A percentile compares a stretch with the other conserved stretches of the same genome.
phyloP scores from a whole-genome alignment of 2,329 filamentous ascomycete species.

The Phialocephala sp. region DNA sequence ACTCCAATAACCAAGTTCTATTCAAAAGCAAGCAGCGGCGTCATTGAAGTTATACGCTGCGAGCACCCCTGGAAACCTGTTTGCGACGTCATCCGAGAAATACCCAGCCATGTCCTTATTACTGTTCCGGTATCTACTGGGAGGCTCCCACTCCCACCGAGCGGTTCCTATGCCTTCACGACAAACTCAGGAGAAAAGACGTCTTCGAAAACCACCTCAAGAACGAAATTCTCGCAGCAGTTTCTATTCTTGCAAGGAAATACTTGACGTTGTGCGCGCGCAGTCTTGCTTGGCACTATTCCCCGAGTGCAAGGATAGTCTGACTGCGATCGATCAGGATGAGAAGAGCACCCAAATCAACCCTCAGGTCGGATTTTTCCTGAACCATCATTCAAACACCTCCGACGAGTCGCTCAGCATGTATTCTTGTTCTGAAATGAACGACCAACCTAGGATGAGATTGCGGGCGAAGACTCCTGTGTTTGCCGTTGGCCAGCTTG shows the following conservation, averaged over 20 bases:
- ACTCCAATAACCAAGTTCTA: background rate
- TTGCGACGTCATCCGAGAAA: background rate
- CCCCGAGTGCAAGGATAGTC: constrained; percentile 12
- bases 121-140: constrained; percentile 5
- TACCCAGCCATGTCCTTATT: constrained; percentile 13
- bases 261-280: constrained; percentile 18
- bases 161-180: constrained; percentile 1
- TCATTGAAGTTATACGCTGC: constrained; percentile 7
- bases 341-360: constrained; percentile 4
- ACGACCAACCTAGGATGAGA: constrained; percentile 19
- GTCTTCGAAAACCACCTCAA: constrained; percentile 21
- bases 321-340: constrained; percentile 14
- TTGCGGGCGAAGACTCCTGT: constrained; percentile 39
- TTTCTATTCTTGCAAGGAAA: constrained; percentile 20
- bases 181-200: constrained; percentile 17
- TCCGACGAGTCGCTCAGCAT: constrained; percentile 10
- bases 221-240: constrained; percentile 6
- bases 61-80: constrained; percentile 1
- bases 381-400: background rate
- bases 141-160: background rate
- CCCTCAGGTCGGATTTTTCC: constrained; percentile 7
- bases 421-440: background rate
- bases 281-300: constrained; percentile 23
- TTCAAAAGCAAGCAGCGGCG: constrained; percentile 9
- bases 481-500: constrained; percentile 39